A percentile compares a stretch with the other conserved stretches of the same genome.
phyloP scores from a whole-genome alignment of 768 basidiomycete genomes.

The Mycena kentingensis region DNA sequence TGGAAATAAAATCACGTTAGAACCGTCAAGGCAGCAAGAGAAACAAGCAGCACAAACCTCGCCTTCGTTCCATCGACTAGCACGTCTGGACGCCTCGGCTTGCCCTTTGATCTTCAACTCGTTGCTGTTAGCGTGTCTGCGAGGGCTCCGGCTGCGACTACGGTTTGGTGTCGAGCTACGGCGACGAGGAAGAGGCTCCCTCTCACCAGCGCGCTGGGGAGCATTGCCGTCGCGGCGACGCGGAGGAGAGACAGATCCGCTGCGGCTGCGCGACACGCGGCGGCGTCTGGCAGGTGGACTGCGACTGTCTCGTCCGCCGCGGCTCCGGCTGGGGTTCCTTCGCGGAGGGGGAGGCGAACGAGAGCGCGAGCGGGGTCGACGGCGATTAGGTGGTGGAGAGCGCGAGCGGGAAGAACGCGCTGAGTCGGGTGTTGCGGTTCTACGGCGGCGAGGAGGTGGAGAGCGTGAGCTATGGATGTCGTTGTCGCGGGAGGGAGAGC shows the following conservation, averaged over 20 bases:
- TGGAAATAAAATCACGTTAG: slow-evolving; percentile 12
- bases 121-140: slow-evolving; percentile 12
- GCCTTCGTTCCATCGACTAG: slow-evolving; percentile 56
- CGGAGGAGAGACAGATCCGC: slow-evolving; percentile 35
- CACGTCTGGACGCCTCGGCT: slow-evolving; percentile 54
- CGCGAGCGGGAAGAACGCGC: slow-evolving; percentile 25
- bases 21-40: slow-evolving; percentile 17
- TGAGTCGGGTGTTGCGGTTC: slow-evolving; percentile 29
- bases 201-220: slow-evolving; percentile 7
- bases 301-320: slow-evolving; percentile 45
- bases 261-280: slow-evolving; percentile 41
- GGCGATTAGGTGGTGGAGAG: slow-evolving; percentile 34
- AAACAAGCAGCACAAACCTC: slow-evolving; percentile 28
- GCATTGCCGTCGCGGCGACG: slow-evolving; percentile 28
- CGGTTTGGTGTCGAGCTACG: slow-evolving; percentile 32
- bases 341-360: slow-evolving; percentile 53
- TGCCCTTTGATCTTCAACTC: slow-evolving; percentile 82
- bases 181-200: slow-evolving; percentile 34
- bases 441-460: slow-evolving; percentile 26
- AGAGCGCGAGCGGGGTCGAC: slow-evolving; percentile 48
- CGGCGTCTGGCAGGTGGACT: slow-evolving; percentile 57
- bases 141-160: slow-evolving; percentile 19
- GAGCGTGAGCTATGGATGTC: slow-evolving; percentile 38
- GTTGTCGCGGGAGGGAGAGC: slow-evolving; percentile 39
- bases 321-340: slow-evolving; percentile 33